These are phyloP conservation scores for Arabis hirsuta DNA, from an alignment of 345 rosid species.

Conservation along the genomic window DNA sequence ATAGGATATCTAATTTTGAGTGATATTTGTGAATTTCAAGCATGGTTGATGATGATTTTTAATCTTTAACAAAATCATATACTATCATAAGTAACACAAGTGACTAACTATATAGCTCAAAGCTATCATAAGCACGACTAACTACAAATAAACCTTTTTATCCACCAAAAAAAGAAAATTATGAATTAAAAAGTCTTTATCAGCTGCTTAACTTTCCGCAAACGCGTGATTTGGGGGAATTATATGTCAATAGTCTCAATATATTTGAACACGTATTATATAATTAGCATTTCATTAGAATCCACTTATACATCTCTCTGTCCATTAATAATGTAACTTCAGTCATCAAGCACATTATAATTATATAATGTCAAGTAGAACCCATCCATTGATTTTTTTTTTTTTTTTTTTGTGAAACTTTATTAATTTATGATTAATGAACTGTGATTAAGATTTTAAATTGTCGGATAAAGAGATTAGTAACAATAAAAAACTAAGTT, in stretches of 20 bases:
- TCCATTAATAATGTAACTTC: slow-evolving; percentile 9
- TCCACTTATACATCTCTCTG: slow-evolving; percentile 21
- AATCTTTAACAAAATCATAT: slow-evolving; percentile 1
- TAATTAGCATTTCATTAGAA: slow-evolving; percentile 22
- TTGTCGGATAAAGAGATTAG: slow-evolving; percentile 39
- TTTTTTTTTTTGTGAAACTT: background rate
- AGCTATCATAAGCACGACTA: background rate
- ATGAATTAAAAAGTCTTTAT: slow-evolving; percentile 1
- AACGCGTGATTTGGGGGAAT: slow-evolving; percentile 41
- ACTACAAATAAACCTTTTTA: background rate
- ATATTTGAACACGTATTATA: slow-evolving; percentile 19
- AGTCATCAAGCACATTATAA: background rate
- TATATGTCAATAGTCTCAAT: slow-evolving; percentile 3
- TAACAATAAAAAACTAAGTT: background rate
- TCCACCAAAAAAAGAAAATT: slow-evolving; percentile 9
- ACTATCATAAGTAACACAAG: background rate
- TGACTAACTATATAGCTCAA: too few species aligned
- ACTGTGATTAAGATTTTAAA: slow-evolving; percentile 31
- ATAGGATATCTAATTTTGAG: too few species aligned
- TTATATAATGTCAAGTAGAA: background rate
- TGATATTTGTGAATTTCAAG: too few species aligned
- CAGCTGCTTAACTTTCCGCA: slow-evolving; percentile 28
- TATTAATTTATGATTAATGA: background rate
- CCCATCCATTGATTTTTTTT: background rate
- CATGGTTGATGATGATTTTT: background rate